These are phyloP conservation scores for Cyamopsis tetragonoloba DNA, from an alignment of 306 rosid species.

Conservation along the genomic window DNA sequence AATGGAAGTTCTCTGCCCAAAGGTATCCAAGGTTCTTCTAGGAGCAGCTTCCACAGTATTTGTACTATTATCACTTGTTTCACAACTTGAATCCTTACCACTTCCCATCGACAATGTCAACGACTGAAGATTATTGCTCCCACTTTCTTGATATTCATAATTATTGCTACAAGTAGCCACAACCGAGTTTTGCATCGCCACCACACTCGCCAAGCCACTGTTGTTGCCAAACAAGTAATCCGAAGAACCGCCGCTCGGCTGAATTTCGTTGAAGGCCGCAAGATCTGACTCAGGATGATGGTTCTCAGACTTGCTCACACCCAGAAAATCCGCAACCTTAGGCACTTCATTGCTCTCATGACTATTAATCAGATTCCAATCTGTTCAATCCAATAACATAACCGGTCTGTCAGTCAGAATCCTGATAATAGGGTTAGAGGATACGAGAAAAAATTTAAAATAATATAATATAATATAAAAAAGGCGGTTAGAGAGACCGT, in stretches of 20 bases:
- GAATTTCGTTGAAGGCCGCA: constrained; percentile 52
- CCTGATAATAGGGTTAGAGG: too few species aligned
- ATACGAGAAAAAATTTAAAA: too few species aligned
- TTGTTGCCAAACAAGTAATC: constrained; percentile 56
- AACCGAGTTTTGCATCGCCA: constrained; percentile 51
- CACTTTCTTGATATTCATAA: constrained; percentile 71
- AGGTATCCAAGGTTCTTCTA: constrained; percentile 78
- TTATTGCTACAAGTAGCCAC: constrained; percentile 39
- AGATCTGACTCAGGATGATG: constrained; percentile 85
- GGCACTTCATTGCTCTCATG: constrained; percentile 65
- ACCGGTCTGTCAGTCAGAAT: too few species aligned
- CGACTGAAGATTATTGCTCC: constrained; percentile 58
- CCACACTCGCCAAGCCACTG: constrained; percentile 37
- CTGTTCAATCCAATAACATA: constrained; percentile 30
- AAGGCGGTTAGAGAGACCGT: constrained; percentile 41
- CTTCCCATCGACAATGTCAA: constrained; percentile 93
- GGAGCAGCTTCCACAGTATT: constrained; percentile 57
- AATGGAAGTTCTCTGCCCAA: constrained; percentile 96
- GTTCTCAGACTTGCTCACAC: constrained; percentile 76
- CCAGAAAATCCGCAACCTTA: constrained; percentile 95
- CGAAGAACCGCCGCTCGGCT: constrained; percentile 51
- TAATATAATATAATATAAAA: not conserved
- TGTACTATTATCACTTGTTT: constrained; percentile 58
- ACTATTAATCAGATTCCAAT: constrained; percentile 72
- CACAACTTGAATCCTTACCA: constrained; percentile 71